Conservation (phyloP, 2,329 filamentous ascomycete species). For the Hypoxylon sp. region DNA sequence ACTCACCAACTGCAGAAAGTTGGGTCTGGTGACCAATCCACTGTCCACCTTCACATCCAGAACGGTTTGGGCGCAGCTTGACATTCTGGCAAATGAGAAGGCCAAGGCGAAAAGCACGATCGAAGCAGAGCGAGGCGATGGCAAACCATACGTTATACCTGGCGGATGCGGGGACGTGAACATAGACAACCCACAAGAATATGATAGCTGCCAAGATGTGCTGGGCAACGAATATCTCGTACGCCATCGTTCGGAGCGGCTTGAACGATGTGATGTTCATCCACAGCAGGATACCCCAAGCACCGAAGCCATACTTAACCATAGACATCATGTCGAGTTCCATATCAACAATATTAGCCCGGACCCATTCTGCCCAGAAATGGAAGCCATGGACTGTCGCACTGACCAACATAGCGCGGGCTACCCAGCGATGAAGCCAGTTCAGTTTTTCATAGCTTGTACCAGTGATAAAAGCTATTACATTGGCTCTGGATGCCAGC, state of each 20-base stretch:
- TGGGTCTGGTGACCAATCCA: slow-evolving; percentile 62
- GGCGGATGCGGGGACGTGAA: slow-evolving; percentile 68
- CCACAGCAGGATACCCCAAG: slow-evolving; percentile 73
- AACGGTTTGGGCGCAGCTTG: slow-evolving; percentile 51
- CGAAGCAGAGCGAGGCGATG: slow-evolving; percentile 68
- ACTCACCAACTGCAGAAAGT: slow-evolving; percentile 57
- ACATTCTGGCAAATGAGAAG: slow-evolving; percentile 63
- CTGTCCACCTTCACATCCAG: slow-evolving; percentile 57
- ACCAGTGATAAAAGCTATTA: slow-evolving; percentile 68
- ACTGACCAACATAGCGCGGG: slow-evolving; percentile 72
- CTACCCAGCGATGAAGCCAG: slow-evolving; percentile 78
- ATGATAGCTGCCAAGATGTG: slow-evolving; percentile 69
- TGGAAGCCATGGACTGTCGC: slow-evolving; percentile 75
- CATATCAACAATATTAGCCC: slow-evolving; percentile 64
- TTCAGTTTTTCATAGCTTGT: slow-evolving; percentile 74
- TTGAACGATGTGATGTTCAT: slow-evolving; percentile 69
- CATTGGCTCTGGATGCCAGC: slow-evolving; percentile 60
- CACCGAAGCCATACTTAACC: slow-evolving; percentile 71
- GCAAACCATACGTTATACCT: slow-evolving; percentile 72
- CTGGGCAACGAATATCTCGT: slow-evolving; percentile 75
- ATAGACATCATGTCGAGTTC: slow-evolving; percentile 70
- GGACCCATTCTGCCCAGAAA: slow-evolving; percentile 71
- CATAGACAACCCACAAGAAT: slow-evolving; percentile 69
- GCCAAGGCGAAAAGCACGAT: slow-evolving; percentile 62
- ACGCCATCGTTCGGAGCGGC: slow-evolving; percentile 70